A percentile compares a stretch with the other conserved stretches of the same genome.
Conservation (phyloP, 306 rosid genomes). For the Citrullus amarus region DNA sequence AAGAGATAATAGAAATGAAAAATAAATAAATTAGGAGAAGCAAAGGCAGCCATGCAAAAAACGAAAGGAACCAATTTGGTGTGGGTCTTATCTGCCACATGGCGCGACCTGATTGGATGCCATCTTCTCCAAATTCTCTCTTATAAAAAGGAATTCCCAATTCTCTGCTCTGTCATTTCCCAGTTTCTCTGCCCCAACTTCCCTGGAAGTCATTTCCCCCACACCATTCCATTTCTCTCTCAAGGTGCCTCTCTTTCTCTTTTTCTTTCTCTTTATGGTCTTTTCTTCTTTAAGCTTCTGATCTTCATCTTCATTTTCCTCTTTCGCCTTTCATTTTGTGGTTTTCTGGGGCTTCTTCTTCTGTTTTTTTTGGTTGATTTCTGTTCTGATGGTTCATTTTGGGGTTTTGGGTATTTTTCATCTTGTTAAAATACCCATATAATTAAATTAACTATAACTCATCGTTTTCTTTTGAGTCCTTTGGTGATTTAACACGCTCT, state of each 20-base stretch:
- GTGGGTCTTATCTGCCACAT: not conserved
- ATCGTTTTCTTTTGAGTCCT: too few relatives aligned
- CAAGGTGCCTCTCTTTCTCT: not conserved
- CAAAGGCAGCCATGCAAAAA: slow-evolving; percentile 3
- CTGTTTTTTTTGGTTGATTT: not conserved
- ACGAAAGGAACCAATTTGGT: not conserved
- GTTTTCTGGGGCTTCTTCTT: not conserved
- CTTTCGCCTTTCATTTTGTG: not conserved
- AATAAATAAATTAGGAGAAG: not conserved
- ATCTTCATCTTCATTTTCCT: not conserved
- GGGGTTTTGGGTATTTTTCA: not conserved
- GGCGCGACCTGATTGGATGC: not conserved
- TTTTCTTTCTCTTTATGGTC: not conserved
- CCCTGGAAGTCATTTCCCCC: not conserved
- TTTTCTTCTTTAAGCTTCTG: not conserved
- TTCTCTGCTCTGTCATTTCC: not conserved
- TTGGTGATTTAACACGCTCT: too few relatives aligned
- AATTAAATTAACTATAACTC: too few relatives aligned
- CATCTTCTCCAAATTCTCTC: not conserved
- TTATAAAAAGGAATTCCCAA: not conserved
- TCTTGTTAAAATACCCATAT: too few relatives aligned
- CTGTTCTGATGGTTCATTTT: not conserved
- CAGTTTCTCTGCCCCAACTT: not conserved
- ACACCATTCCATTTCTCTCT: not conserved
- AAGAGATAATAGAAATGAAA: not conserved